phyloP scores from a whole-genome alignment of 2,329 filamentous ascomycete genomes.

The Lachnellula hyalina region DNA sequence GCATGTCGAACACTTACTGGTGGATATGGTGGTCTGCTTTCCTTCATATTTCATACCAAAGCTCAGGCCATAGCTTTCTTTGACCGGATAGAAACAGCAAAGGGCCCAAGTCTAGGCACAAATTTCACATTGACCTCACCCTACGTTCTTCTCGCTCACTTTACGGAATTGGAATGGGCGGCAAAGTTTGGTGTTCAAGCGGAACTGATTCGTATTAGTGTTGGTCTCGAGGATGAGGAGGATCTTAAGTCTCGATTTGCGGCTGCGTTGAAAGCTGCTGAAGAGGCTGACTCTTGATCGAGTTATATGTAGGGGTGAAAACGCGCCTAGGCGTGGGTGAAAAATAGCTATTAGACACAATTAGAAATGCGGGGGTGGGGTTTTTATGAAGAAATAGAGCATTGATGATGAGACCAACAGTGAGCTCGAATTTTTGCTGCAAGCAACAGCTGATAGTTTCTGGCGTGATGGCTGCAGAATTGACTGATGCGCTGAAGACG shows the following conservation, averaged over 20 bases:
- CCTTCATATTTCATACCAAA: slow-evolving; percentile 68
- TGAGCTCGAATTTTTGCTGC: no score
- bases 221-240: slow-evolving; percentile 76
- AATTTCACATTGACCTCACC: slow-evolving; percentile 94
- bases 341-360: no score
- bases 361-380: no score
- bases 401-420: no score
- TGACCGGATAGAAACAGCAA: slow-evolving; percentile 79
- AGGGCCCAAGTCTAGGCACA: slow-evolving; percentile 90
- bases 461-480: no score
- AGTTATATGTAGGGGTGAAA: background rate
- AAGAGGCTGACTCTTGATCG: slow-evolving; percentile 15
- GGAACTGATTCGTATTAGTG: slow-evolving; percentile 77
- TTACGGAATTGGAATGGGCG: slow-evolving; percentile 87
- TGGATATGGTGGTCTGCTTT: slow-evolving; percentile 87
- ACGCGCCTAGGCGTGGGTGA: no score
- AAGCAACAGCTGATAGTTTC: no score
- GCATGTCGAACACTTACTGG: slow-evolving; percentile 65
- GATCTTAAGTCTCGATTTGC: slow-evolving; percentile 60
- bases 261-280: slow-evolving; percentile 60
- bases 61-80: slow-evolving; percentile 75
- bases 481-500: no score
- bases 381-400: no score
- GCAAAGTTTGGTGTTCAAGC: slow-evolving; percentile 74
- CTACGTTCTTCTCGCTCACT: slow-evolving; percentile 89